phyloP scores from a whole-genome alignment of 805 yeast genomes.

The Lachancea waltii region DNA sequence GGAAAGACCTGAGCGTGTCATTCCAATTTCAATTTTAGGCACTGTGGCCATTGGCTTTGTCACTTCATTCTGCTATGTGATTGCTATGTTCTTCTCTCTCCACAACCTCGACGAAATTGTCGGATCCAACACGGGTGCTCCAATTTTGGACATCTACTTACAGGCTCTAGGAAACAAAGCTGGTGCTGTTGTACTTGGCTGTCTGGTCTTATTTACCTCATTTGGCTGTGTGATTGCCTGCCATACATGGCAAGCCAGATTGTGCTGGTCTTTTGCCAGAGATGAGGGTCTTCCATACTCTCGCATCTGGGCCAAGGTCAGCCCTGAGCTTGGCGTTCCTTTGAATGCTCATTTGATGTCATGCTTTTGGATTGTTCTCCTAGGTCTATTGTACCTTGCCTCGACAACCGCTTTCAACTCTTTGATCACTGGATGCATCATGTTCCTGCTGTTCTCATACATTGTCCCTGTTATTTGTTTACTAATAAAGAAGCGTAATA shows the following conservation, averaged over 20 bases:
- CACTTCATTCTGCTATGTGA: conserved; percentile 50
- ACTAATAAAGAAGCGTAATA: conserved; percentile 36
- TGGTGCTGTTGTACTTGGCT: conserved; percentile 52
- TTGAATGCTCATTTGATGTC: conserved; percentile 57
- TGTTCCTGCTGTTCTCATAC: conserved; percentile 55
- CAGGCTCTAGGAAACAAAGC: conserved; percentile 50
- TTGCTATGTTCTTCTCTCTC: conserved; percentile 58
- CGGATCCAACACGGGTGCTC: conserved; percentile 50
- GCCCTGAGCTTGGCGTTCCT: conserved; percentile 51
- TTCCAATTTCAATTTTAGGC: conserved; percentile 62
- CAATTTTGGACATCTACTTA: conserved; percentile 56
- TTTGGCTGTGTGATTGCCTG: conserved; percentile 59
- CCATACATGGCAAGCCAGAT: conserved; percentile 66
- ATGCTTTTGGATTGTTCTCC: conserved; percentile 43
- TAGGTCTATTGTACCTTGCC: conserved; percentile 57
- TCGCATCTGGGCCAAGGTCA: conserved; percentile 45
- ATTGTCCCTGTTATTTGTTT: conserved; percentile 49
- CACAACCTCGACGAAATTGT: conserved; percentile 45
- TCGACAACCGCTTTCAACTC: conserved; percentile 65
- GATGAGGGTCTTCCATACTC: conserved; percentile 64
- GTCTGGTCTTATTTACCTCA: conserved; percentile 49
- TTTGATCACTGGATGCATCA: conserved; percentile 55
- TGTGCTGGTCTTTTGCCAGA: conserved; percentile 68
- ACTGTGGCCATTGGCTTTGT: conserved; percentile 63
- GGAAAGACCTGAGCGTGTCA: conserved; percentile 48